Evolutionary conservation across 805 yeast species (phyloP).

Genomic region (Lipomyces mesembrius): DNA sequence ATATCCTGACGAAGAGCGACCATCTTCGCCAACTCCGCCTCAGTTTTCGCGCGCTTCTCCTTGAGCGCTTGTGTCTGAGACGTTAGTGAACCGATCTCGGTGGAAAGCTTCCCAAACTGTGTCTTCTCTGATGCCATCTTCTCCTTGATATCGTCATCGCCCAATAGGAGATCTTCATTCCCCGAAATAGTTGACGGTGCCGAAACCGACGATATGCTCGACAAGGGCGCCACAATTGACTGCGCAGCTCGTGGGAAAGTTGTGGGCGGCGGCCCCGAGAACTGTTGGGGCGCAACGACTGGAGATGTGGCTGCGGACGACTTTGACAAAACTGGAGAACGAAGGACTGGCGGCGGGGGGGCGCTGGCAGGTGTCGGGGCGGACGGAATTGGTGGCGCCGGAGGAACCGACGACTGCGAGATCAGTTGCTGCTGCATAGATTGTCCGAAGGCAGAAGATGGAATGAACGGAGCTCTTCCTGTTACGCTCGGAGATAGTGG

Average conservation of each 20-base stretch:
- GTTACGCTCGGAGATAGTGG: conserved; percentile 31
- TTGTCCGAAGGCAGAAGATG: conserved; percentile 87
- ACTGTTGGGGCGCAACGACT: neutral
- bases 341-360: conserved; percentile 5
- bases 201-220: neutral
- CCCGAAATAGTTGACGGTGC: conserved; percentile 3
- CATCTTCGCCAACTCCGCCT: conserved; percentile 73
- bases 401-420: conserved; percentile 35
- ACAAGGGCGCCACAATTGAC: conserved; percentile 1
- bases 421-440: conserved; percentile 53
- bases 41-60: conserved; percentile 73
- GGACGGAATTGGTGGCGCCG: conserved; percentile 38
- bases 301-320: neutral
- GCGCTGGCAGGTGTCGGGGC: conserved; percentile 26
- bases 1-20: conserved; percentile 70
- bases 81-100: conserved; percentile 79
- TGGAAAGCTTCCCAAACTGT: conserved; percentile 83
- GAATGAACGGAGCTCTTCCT: conserved; percentile 59
- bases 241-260: neutral
- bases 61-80: conserved; percentile 72
- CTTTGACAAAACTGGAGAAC: conserved; percentile 8
- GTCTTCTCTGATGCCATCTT: conserved; percentile 78
- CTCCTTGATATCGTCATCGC: conserved; percentile 58
- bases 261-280: conserved; percentile 8
- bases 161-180: conserved; percentile 8